Evolutionary conservation across 2,329 filamentous ascomycete genomes (phyloP).

Genomic region (Plenodomus tracheiphilus): DNA sequence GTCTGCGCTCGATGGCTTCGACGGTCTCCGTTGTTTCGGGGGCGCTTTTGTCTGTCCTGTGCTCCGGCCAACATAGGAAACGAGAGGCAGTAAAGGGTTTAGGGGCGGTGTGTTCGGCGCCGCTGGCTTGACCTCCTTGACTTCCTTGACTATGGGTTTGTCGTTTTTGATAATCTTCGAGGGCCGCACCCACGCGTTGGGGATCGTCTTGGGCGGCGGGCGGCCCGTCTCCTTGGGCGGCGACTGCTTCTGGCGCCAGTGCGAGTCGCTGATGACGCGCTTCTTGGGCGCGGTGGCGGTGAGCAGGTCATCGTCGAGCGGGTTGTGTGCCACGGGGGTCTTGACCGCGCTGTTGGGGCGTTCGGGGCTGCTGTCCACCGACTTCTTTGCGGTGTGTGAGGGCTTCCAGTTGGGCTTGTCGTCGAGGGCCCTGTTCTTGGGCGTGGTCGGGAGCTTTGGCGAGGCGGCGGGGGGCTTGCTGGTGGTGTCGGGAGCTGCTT

Average conservation of each 20-base stretch:
- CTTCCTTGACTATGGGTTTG: conserved; percentile 4
- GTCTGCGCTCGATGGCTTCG: conserved; percentile 35
- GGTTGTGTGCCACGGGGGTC: conserved; percentile 36
- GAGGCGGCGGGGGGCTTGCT: conserved; percentile 8
- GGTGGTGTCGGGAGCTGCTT: not conserved
- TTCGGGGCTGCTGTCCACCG: conserved; percentile 30
- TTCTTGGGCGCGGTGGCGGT: conserved; percentile 75
- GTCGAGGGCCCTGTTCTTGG: conserved; percentile 27
- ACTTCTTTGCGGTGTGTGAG: conserved; percentile 27
- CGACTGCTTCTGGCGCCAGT: conserved; percentile 69
- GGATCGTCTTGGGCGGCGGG: conserved; percentile 39
- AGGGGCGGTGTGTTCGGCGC: conserved; percentile 13
- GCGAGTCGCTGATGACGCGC: conserved; percentile 88
- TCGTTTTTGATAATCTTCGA: conserved; percentile 32
- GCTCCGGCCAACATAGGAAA: conserved; percentile 32
- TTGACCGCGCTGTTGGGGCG: conserved; percentile 39
- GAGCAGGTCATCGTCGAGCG: conserved; percentile 50
- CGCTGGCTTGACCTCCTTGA: conserved; percentile 9
- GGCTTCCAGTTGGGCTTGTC: conserved; percentile 36
- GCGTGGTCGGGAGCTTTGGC: conserved; percentile 27
- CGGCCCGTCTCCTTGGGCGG: conserved; percentile 38
- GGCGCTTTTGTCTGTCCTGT: conserved; percentile 29
- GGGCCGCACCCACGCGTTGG: conserved; percentile 46
- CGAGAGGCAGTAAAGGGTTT: conserved; percentile 21
- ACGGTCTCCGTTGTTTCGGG: conserved; percentile 29